A percentile compares a stretch with the other conserved stretches of the same genome.
Conservation (phyloP, 768 basidiomycete genomes). For the Phaeotremella fagi region DNA sequence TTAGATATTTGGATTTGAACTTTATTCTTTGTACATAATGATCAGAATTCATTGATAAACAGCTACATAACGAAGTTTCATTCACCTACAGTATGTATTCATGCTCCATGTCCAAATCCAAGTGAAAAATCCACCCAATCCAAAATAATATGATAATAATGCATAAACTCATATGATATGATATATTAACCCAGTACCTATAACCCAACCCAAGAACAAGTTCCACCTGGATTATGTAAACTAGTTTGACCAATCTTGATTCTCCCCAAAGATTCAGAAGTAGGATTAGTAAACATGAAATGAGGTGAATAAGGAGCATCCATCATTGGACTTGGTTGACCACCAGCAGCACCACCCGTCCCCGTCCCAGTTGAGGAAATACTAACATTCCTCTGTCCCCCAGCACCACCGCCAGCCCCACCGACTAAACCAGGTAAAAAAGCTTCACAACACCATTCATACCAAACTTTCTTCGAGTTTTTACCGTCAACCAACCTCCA, state of each 20-base stretch:
- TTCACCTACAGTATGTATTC: no score
- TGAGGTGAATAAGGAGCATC: slow-evolving; percentile 53
- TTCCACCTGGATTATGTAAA: slow-evolving; percentile 83
- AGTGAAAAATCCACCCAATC: no score
- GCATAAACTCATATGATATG: no score
- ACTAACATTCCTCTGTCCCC: slow-evolving; percentile 9
- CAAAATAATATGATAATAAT: no score
- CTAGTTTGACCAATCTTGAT: slow-evolving; percentile 92
- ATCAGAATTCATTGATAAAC: no score
- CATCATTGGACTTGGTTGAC: slow-evolving; percentile 62
- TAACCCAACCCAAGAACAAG: slow-evolving; percentile 90
- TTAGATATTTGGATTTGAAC: no score
- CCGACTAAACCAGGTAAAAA: slow-evolving; percentile 61
- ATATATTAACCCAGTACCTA: no score
- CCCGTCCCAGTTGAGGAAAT: not conserved
- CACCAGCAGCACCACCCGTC: slow-evolving; percentile 14
- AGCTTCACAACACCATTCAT: slow-evolving; percentile 96
- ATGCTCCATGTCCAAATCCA: no score
- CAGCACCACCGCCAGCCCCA: slow-evolving; percentile 16
- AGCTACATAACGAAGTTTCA: no score
- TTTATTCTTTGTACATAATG: no score
- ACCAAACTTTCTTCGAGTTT: slow-evolving; percentile 81
- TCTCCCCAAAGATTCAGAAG: slow-evolving; percentile 19
- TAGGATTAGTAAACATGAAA: no score
- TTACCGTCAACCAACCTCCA: slow-evolving; percentile 91